Evolutionary conservation across 768 basidiomycete species (phyloP).

Genomic region (Pleurotus giganteus): DNA sequence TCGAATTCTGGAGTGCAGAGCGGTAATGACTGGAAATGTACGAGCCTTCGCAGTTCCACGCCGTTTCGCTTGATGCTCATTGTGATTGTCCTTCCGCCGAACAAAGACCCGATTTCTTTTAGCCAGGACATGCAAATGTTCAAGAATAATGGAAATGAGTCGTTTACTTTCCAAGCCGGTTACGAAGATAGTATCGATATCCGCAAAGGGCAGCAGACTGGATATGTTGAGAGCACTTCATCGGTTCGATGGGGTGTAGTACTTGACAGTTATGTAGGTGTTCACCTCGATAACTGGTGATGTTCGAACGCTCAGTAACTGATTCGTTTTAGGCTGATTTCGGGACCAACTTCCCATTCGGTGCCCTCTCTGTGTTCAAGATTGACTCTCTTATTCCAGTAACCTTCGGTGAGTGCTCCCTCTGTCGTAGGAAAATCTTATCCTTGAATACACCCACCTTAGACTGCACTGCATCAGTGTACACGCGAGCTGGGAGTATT

Average conservation of each 20-base stretch:
- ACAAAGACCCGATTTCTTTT: neutral
- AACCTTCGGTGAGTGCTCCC: too few relatives aligned
- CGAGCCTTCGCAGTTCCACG: neutral
- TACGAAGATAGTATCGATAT: neutral
- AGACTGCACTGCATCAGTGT: too few relatives aligned
- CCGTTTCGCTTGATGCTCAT: neutral
- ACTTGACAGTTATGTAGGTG: too few relatives aligned
- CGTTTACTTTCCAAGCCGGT: neutral
- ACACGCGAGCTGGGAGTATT: too few relatives aligned
- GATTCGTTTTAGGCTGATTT: too few relatives aligned
- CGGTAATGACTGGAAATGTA: neutral
- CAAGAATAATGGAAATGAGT: conserved; percentile 1
- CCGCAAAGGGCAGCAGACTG: neutral
- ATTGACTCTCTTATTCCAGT: too few relatives aligned
- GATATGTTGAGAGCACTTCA: neutral
- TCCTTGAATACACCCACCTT: too few relatives aligned
- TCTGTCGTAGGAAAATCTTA: too few relatives aligned
- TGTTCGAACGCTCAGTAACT: too few relatives aligned
- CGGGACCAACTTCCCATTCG: too few relatives aligned
- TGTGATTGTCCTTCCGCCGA: neutral
- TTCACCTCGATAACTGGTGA: too few relatives aligned
- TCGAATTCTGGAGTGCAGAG: neutral
- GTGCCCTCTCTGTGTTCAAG: too few relatives aligned
- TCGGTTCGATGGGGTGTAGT: neutral
- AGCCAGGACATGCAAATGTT: neutral